Base-by-base conservation (phyloP, 164 flowering plant genomes). In the Sextonia rubra region DNA sequence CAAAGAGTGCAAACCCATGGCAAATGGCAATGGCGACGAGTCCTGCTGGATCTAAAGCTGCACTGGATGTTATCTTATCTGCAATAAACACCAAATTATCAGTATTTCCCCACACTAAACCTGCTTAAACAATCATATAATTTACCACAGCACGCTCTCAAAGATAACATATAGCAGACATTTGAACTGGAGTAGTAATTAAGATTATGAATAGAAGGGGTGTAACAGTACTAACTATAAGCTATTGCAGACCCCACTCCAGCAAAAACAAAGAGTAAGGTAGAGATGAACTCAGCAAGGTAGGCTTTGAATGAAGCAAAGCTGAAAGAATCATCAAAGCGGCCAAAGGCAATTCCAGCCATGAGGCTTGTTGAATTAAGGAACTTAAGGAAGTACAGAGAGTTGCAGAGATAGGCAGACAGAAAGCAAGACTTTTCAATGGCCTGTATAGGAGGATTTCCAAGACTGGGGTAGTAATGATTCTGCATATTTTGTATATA, bases 171-270 rank as follows among this genome's bases (percentile, higher is more conserved):
- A 14, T 18, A 18, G 58, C 20, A 14, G 58, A 17, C 3, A 52
- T 52, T 52, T 52, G 58, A 52, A 15, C 17, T 15, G 17, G 20
- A 3, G 20, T 17, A 52, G 17, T 37, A 37, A 20, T 29, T 64
- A 26, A 6, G 44, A 64, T n/a, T 12, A 4, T 14, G 12, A 25
- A 18, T 12, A 64, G 20, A 14, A 52, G 58, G 17, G 64, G 30
- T 25, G 8, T 22, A 26, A 32, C 66, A 56, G 66, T 9, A 29
- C 11, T 81, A 17, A 92, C 97, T 81, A 79, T 75, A 91, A 73
- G 98, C 97, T 17, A 93, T 89, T 80, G 87, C 90, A 3, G 94
- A 91, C 18, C 98, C 97, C 77, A 91, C 97, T 0, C 92, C 97
- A n/a, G 97, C 93, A 68, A 93, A 91, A 71, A 91, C 92, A 60